These are phyloP conservation scores for Pythium coloratum DNA, from an alignment of 352 stramenopile genomes.

Conservation along the genomic window DNA sequence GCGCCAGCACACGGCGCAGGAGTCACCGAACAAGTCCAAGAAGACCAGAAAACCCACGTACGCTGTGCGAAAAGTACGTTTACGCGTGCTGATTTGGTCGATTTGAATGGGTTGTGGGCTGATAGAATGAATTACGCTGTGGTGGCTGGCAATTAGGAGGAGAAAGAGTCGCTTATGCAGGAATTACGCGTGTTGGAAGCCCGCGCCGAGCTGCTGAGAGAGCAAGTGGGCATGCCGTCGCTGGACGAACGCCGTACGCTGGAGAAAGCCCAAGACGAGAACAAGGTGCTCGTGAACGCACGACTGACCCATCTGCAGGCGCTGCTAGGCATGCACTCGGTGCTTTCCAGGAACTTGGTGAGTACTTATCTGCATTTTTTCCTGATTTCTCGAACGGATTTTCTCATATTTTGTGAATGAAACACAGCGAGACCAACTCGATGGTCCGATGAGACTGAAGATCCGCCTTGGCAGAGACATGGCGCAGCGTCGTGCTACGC, in stretches of 20 bases:
- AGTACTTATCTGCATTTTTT: background rate
- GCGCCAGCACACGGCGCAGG: background rate
- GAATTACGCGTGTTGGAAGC: conserved; percentile 13
- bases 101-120: background rate
- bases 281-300: background rate
- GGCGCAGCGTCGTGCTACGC: background rate
- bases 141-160: conserved; percentile 9
- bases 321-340: background rate
- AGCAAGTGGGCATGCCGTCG: conserved; percentile 11
- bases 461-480: conserved; percentile 15
- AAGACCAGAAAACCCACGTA: conserved; percentile 13
- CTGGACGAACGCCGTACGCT: conserved; percentile 3
- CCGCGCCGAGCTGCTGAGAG: conserved; percentile 1
- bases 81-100: background rate
- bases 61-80: conserved; percentile 8
- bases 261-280: background rate
- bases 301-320: background rate
- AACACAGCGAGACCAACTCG: background rate
- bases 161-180: conserved; percentile 12
- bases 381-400: background rate
- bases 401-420: background rate
- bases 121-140: too few relatives aligned
- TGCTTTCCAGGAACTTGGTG: conserved; percentile 18
- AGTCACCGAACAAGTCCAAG: background rate
- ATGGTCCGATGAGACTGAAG: conserved; percentile 4